These are phyloP conservation scores for Cercospora sesami DNA, from an alignment of 2,329 filamentous ascomycete genomes.

Conservation along the genomic window DNA sequence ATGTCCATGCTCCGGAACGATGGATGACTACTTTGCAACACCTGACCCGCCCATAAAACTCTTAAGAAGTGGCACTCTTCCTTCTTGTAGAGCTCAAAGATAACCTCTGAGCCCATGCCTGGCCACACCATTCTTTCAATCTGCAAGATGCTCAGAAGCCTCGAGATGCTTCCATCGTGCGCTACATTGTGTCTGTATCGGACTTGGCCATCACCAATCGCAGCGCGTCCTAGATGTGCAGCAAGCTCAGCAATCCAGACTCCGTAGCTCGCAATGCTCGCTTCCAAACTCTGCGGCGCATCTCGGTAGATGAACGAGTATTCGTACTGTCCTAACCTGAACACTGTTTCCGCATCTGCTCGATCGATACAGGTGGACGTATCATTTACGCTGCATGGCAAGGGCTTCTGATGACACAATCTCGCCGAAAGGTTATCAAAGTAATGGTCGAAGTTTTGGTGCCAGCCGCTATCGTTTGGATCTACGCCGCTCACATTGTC, in stretches of 20 bases:
- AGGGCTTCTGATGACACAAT: conserved; percentile 70
- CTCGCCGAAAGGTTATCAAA: conserved; percentile 80
- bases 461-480: conserved; percentile 60
- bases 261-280: conserved; percentile 63
- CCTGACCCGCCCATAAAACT: conserved; percentile 69
- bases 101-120: conserved; percentile 75
- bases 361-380: conserved; percentile 61
- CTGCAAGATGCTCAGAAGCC: conserved; percentile 69
- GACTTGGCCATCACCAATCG: conserved; percentile 40
- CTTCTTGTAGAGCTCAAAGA: conserved; percentile 70
- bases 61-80: conserved; percentile 56
- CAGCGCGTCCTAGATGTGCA: conserved; percentile 58
- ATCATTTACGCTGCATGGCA: conserved; percentile 65
- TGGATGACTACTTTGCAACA: conserved; percentile 67
- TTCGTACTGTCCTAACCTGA: conserved; percentile 76
- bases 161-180: conserved; percentile 72
- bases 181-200: conserved; percentile 75
- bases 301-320: conserved; percentile 78
- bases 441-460: conserved; percentile 75
- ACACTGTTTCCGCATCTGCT: conserved; percentile 65
- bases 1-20: conserved; percentile 68
- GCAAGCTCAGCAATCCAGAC: conserved; percentile 74
- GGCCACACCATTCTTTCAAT: conserved; percentile 78
- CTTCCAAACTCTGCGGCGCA: conserved; percentile 60
- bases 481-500: conserved; percentile 69